These are phyloP conservation scores for Teunomyces aglyptinius DNA, from an alignment of 805 yeast genomes.

Conservation along the genomic window DNA sequence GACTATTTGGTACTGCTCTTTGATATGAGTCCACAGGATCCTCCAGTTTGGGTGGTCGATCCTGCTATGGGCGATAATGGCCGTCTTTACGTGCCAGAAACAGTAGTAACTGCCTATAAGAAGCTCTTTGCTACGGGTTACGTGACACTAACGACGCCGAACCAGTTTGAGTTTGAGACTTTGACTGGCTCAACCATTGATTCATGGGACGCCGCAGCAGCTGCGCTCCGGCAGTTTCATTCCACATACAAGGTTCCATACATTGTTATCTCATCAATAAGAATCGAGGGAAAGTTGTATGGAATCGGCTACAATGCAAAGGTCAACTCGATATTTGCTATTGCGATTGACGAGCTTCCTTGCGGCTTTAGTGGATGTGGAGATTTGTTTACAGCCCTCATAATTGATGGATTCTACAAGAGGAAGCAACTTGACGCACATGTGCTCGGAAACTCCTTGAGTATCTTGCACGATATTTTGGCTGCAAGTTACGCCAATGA, in stretches of 20 bases:
- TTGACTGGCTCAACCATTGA: constrained; percentile 48
- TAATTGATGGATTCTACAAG: constrained; percentile 48
- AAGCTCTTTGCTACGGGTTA: constrained; percentile 41
- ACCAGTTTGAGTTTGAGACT: constrained; percentile 70
- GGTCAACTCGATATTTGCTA: constrained; percentile 23
- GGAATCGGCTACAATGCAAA: constrained; percentile 34
- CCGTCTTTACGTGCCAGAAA: constrained; percentile 64
- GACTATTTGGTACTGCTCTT: constrained; percentile 36
- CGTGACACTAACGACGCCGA: constrained; percentile 62
- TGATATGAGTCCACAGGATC: constrained; percentile 6
- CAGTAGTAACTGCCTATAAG: constrained; percentile 52
- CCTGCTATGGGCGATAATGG: constrained; percentile 96
- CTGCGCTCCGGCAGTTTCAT: constrained; percentile 43
- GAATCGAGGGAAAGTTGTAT: constrained; percentile 34
- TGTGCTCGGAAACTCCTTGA: constrained; percentile 25
- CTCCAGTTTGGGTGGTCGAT: constrained; percentile 67
- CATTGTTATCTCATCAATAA: constrained; percentile 60
- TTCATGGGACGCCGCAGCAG: constrained; percentile 33
- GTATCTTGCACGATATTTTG: constrained; percentile 29
- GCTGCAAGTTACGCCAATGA: constrained; percentile 24
- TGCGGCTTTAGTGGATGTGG: constrained; percentile 76
- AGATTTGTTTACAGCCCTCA: constrained; percentile 63
- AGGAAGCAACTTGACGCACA: background rate
- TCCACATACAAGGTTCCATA: constrained; percentile 44
- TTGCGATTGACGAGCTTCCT: constrained; percentile 47